phyloP scores from a whole-genome alignment of 345 rosid genomes.

The Reutealis trisperma region DNA sequence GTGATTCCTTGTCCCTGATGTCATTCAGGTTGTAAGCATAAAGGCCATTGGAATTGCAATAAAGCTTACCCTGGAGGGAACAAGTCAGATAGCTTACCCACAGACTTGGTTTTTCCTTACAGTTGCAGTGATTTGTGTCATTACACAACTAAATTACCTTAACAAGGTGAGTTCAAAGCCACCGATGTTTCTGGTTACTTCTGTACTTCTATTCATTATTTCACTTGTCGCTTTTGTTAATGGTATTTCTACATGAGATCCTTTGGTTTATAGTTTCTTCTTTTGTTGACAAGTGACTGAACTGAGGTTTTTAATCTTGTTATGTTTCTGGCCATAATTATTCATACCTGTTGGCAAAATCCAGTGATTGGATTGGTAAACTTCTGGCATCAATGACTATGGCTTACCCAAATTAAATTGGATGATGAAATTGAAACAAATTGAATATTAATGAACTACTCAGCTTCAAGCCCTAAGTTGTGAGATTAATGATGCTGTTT shows the following conservation, averaged over 20 bases:
- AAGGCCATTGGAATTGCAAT: conserved; percentile 95
- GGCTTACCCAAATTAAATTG: background rate
- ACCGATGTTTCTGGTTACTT: background rate
- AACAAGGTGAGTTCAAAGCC: conserved; percentile 58
- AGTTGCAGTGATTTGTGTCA: conserved; percentile 80
- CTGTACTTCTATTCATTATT: background rate
- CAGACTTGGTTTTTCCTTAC: conserved; percentile 91
- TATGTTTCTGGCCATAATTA: background rate
- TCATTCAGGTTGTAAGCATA: conserved; percentile 79
- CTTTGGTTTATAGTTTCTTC: background rate
- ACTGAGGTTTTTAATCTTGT: background rate
- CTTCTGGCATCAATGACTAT: background rate
- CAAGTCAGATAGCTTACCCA: conserved; percentile 72
- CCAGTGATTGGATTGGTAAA: background rate
- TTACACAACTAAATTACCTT: conserved; percentile 84
- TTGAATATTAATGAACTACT: background rate
- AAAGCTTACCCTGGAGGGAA: conserved; percentile 83
- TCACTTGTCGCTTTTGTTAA: background rate
- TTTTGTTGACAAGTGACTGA: background rate
- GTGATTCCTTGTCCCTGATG: background rate
- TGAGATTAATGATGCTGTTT: background rate
- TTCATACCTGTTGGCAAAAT: no score
- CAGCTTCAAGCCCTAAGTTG: background rate
- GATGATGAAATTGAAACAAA: background rate
- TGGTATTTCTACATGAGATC: background rate